Evolutionary conservation across 2,329 filamentous ascomycete genomes (phyloP).

Genomic region (Fusarium camptoceras): DNA sequence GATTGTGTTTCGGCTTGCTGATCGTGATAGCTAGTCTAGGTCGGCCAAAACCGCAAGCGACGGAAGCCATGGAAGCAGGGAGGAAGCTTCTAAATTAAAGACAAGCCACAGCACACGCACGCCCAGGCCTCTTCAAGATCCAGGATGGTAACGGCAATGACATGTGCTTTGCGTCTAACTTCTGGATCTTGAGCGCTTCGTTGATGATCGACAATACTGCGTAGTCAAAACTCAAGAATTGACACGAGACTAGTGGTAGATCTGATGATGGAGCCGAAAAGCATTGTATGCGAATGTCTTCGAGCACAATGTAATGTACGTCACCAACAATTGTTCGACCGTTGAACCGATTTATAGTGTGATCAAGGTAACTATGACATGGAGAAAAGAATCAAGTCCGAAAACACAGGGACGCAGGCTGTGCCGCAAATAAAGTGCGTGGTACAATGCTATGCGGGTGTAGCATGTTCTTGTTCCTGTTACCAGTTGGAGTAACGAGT

Average conservation of each 20-base stretch:
- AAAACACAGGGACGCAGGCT: constrained; percentile 9
- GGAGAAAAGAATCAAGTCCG: constrained; percentile 9
- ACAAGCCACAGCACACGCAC: not conserved
- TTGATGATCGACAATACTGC: constrained; percentile 26
- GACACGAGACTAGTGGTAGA: constrained; percentile 11
- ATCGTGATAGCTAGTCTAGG: constrained; percentile 6
- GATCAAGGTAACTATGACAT: not conserved
- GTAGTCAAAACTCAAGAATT: constrained; percentile 6
- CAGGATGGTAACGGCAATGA: not conserved
- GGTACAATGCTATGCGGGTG: constrained; percentile 1
- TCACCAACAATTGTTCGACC: not conserved
- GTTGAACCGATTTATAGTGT: not conserved
- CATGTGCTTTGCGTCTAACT: constrained; percentile 12
- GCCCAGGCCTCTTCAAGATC: not conserved
- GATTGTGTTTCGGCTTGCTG: constrained; percentile 10
- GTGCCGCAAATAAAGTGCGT: constrained; percentile 21
- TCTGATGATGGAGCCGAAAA: constrained; percentile 5
- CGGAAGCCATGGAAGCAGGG: not conserved
- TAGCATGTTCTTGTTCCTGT: constrained; percentile 19
- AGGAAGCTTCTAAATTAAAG: not conserved
- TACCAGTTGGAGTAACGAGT: not conserved
- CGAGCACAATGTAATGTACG: not conserved
- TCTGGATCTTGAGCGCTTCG: constrained; percentile 7
- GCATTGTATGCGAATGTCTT: not conserved
- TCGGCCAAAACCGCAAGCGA: not conserved